Conservation (phyloP, 495 filamentous ascomycete species). For the Penicillium flavigenum region DNA sequence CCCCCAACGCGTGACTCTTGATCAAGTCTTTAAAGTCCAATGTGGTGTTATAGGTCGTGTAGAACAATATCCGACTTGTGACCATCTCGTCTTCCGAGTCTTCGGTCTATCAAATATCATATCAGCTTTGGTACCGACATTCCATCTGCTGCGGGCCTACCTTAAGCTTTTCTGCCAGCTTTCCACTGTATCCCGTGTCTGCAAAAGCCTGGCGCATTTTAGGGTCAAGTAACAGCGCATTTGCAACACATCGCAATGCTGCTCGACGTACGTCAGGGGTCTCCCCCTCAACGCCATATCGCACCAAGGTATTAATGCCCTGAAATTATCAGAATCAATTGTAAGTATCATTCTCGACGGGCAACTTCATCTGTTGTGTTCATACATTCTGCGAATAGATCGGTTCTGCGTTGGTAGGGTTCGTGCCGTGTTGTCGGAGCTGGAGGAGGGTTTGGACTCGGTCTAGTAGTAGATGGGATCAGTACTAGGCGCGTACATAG, state of each 20-base stretch:
- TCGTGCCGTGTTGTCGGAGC: constrained; percentile 76
- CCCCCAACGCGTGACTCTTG: constrained; percentile 65
- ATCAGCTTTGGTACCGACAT: not conserved
- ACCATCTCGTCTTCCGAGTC: constrained; percentile 87
- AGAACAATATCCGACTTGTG: constrained; percentile 74
- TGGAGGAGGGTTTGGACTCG: constrained; percentile 63
- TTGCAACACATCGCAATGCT: constrained; percentile 83
- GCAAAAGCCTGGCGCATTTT: constrained; percentile 78
- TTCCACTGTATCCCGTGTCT: constrained; percentile 69
- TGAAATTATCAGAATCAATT: constrained; percentile 38
- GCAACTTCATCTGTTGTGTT: not conserved
- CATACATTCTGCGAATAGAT: constrained; percentile 57
- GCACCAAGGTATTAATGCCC: constrained; percentile 72
- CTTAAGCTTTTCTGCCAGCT: constrained; percentile 69
- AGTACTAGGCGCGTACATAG: not conserved
- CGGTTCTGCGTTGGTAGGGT: constrained; percentile 66
- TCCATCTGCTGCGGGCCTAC: constrained; percentile 28
- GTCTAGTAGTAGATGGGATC: constrained; percentile 45
- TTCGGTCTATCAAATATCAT: constrained; percentile 52
- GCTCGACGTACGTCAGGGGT: constrained; percentile 64
- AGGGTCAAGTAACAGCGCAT: constrained; percentile 71
- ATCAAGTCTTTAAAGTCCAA: constrained; percentile 68
- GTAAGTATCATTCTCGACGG: not conserved
- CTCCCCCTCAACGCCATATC: constrained; percentile 65
- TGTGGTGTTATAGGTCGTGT: constrained; percentile 80